Conservation (phyloP, 1,284 basidiomycete genomes). For the Bjerkandera adusta region DNA sequence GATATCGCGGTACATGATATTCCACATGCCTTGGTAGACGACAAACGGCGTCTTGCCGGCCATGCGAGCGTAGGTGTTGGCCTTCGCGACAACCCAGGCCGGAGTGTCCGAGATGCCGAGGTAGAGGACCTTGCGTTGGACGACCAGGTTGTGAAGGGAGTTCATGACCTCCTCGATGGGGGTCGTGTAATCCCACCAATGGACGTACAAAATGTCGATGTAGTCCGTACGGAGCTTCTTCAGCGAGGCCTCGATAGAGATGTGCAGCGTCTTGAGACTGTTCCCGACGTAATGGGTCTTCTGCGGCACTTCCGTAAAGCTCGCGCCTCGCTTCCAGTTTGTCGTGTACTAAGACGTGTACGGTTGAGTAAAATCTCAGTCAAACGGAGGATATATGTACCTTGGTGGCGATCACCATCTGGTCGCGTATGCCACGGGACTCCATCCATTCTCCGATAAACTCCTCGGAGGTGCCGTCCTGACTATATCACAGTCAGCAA, state of each 20-base stretch:
- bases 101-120: slow-evolving; percentile 41
- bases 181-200: slow-evolving; percentile 9
- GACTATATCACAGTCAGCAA: slow-evolving; percentile 14
- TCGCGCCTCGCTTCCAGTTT: slow-evolving; percentile 27
- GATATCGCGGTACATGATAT: slow-evolving; percentile 46
- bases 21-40: slow-evolving; percentile 58
- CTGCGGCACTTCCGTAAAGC: slow-evolving; percentile 25
- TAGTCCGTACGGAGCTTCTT: slow-evolving; percentile 10
- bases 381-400: slow-evolving; percentile 12
- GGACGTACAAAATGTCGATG: slow-evolving; percentile 11
- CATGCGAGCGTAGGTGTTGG: slow-evolving; percentile 50
- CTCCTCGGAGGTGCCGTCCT: slow-evolving; percentile 30
- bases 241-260: slow-evolving; percentile 4
- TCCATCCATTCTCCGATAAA: slow-evolving; percentile 45
- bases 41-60: slow-evolving; percentile 50
- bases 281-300: slow-evolving; percentile 45
- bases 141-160: slow-evolving; percentile 8
- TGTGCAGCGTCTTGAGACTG: slow-evolving; percentile 9
- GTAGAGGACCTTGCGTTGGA: slow-evolving; percentile 10
- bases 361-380: not conserved
- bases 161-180: slow-evolving; percentile 11
- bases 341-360: slow-evolving; percentile 31
- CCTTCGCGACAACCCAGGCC: slow-evolving; percentile 47
- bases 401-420: slow-evolving; percentile 44
- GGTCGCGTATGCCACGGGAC: slow-evolving; percentile 37